Base-by-base conservation (phyloP, 768 basidiomycete species). In the Termitomyces sp. region DNA sequence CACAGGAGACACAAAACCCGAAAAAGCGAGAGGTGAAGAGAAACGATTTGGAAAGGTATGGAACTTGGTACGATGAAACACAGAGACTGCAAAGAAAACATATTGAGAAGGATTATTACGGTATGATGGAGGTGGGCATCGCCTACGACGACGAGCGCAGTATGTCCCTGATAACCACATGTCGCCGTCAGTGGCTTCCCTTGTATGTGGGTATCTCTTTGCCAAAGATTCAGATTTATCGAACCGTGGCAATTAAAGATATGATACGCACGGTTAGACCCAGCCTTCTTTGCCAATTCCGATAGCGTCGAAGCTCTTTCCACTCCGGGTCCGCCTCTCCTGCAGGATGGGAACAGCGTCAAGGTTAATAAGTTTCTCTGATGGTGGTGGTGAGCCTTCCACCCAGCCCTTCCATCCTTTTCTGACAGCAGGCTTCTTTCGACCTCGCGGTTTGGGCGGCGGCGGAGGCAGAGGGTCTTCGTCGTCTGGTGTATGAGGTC, bases 351-450 rank as follows among this genome's bases (percentile, higher is more conserved):
- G 82, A 1, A 85, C 87, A 34, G 79, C 78, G 69, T 92, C 90
- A 60, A 92, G 78, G 66, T 91, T 91, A 72, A 92, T 92, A 52
- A 91, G 75, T 70, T 90, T 91, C 65, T 85, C 81, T 16, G 88
- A 89, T 22, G 90, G 87, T 53, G 84, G 83, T 26, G 88, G 88
- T 22, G 89, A 90, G 63, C 89, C 90, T 75, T 91, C 90, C 22
- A 92, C 87, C 90, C 90, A 92, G 39, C 90, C 90, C 75, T 92
- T 92, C 90, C 90, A 92, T 18, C 90, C 90, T 70, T 92, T 92
- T 72, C 80, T 85, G 36, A 81, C 85, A 0, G 85, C 78, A 45
- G 79, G 74, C 63, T 86, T 85, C 76, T 82, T 89, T 69, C 77
- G 81, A 46, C 80, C 78, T n/a, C 70, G 73, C 28, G 64, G 68